Conservation (phyloP, 2,329 filamentous ascomycete genomes). For the Fusarium pseudocircinatum region DNA sequence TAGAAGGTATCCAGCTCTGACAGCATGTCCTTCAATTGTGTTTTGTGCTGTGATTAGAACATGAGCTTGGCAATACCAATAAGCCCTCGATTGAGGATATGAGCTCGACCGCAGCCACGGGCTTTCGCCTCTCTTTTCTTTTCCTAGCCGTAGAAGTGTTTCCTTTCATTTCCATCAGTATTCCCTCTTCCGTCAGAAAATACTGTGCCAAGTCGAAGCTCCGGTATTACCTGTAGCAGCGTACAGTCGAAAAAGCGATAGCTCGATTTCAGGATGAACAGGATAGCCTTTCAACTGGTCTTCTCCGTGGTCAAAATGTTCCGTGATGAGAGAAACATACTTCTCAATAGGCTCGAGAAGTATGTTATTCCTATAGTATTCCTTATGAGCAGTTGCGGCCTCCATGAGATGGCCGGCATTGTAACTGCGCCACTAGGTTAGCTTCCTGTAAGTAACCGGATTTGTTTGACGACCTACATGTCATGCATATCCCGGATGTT, state of each 20-base stretch:
- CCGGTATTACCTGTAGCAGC: conserved; percentile 47
- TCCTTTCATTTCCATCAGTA: conserved; percentile 56
- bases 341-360: conserved; percentile 50
- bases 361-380: conserved; percentile 60
- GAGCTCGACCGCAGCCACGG: conserved; percentile 57
- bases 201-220: conserved; percentile 60
- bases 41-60: conserved; percentile 57
- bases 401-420: conserved; percentile 71
- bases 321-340: conserved; percentile 58
- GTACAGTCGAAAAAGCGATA: conserved; percentile 53
- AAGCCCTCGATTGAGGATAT: conserved; percentile 52
- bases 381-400: conserved; percentile 65
- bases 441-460: not conserved
- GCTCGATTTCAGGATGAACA: conserved; percentile 60
- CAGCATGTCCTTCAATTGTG: conserved; percentile 62
- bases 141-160: conserved; percentile 65
- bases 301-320: conserved; percentile 60
- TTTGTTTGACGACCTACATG: conserved; percentile 53
- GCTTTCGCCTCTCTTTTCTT: conserved; percentile 59
- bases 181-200: conserved; percentile 67
- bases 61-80: conserved; percentile 68
- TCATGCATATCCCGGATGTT: conserved; percentile 71
- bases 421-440: conserved; percentile 50
- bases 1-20: conserved; percentile 69
- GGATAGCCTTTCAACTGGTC: conserved; percentile 67